Evolutionary conservation across 1,284 basidiomycete species (phyloP).

Genomic region (Trichosporon ovoides): DNA sequence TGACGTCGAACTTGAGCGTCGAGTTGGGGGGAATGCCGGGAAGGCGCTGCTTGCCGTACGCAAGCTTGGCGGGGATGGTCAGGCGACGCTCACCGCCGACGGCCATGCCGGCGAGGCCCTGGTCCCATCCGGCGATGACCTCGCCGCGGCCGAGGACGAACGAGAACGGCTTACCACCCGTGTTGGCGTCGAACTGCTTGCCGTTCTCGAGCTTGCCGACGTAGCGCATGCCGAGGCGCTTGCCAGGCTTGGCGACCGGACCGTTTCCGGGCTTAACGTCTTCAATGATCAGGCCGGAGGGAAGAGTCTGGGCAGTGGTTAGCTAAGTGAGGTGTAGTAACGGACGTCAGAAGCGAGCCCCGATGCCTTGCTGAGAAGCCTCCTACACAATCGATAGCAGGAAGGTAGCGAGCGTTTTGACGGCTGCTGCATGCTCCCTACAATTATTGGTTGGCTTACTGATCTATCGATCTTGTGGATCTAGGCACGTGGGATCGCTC

Average conservation of each 20-base stretch:
- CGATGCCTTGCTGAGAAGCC: neutral
- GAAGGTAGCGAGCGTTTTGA: neutral
- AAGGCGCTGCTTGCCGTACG: slow-evolving; percentile 54
- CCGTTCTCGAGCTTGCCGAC: slow-evolving; percentile 69
- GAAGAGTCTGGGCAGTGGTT: slow-evolving; percentile 49
- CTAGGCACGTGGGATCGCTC: neutral
- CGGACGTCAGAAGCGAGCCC: neutral
- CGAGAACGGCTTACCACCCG: slow-evolving; percentile 79
- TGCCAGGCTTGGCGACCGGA: slow-evolving; percentile 76
- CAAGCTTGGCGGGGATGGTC: slow-evolving; percentile 53
- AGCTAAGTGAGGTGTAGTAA: neutral
- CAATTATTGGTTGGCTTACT: neutral
- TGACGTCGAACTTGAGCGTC: slow-evolving; percentile 55
- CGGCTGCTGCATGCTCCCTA: neutral
- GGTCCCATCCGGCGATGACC: slow-evolving; percentile 94
- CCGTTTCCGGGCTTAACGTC: slow-evolving; percentile 77
- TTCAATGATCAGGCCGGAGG: slow-evolving; percentile 70
- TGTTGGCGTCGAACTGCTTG: slow-evolving; percentile 84
- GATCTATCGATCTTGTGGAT: neutral
- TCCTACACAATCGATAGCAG: neutral
- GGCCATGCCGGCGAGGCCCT: slow-evolving; percentile 86
- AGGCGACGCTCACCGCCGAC: slow-evolving; percentile 83
- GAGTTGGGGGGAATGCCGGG: slow-evolving; percentile 53
- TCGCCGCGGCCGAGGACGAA: slow-evolving; percentile 84
- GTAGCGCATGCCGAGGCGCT: slow-evolving; percentile 72